phyloP scores from a whole-genome alignment of 768 basidiomycete species.

The Hygrocybe punicea region DNA sequence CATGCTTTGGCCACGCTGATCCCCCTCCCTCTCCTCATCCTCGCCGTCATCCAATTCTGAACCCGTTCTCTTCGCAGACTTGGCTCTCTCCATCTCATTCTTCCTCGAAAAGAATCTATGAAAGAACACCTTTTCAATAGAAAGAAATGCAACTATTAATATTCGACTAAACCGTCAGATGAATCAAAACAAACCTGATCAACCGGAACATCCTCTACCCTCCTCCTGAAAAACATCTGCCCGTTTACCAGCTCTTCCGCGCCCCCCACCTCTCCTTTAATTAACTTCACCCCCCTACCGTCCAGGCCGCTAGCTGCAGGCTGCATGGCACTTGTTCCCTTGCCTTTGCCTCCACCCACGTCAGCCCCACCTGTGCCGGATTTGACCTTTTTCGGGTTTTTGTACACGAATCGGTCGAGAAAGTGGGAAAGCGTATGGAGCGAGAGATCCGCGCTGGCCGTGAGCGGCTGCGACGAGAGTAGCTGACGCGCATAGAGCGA shows the following conservation, averaged over 20 bases:
- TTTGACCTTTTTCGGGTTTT: constrained; percentile 79
- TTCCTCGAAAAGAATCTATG: constrained; percentile 84
- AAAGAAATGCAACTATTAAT: constrained; percentile 1
- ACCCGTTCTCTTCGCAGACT: constrained; percentile 38
- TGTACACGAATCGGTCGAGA: constrained; percentile 95
- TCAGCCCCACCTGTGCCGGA: constrained; percentile 24
- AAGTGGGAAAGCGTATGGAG: constrained; percentile 93
- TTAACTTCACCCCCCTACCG: constrained; percentile 64
- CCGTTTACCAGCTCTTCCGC: constrained; percentile 61
- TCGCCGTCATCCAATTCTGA: constrained; percentile 37
- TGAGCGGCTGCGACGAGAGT: constrained; percentile 65
- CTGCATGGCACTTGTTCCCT: constrained; percentile 93
- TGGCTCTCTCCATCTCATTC: constrained; percentile 51
- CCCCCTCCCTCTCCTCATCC: constrained; percentile 38
- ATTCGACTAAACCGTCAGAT: not conserved
- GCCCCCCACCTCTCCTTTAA: constrained; percentile 54
- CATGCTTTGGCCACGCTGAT: constrained; percentile 37
- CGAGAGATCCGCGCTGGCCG: constrained; percentile 82
- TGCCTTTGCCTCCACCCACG: constrained; percentile 35
- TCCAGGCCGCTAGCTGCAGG: constrained; percentile 72
- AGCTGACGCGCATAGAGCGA: constrained; percentile 84
- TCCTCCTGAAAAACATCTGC: constrained; percentile 66
- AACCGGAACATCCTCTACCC: constrained; percentile 69
- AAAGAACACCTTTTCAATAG: constrained; percentile 70
- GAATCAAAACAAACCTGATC: constrained; percentile 64